Evolutionary conservation across 257 asterid genomes (phyloP).

Genomic region (Nicotiana benthamiana): DNA sequence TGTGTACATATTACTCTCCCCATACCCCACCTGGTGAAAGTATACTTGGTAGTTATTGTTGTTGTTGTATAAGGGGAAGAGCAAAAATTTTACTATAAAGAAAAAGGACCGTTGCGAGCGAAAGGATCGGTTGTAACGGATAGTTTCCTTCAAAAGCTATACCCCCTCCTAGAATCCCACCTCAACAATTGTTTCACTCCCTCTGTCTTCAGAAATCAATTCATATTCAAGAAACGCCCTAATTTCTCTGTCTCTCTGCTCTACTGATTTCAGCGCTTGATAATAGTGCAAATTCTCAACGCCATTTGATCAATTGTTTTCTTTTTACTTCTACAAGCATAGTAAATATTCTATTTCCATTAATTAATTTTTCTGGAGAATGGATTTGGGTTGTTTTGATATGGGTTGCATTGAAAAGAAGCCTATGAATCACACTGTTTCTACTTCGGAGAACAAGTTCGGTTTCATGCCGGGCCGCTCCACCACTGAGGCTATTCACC

Average conservation of each 20-base stretch:
- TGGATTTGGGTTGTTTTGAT: conserved; percentile 89
- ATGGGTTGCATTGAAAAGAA: conserved; percentile 71
- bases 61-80: neutral
- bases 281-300: neutral
- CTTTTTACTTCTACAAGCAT: neutral
- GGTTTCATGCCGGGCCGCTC: too few species aligned
- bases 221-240: conserved; percentile 13
- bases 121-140: conserved; percentile 46
- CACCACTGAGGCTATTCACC: too few species aligned
- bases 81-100: neutral
- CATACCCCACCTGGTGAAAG: too few species aligned
- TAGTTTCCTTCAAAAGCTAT: conserved; percentile 25
- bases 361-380: conserved; percentile 11
- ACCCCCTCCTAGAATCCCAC: neutral
- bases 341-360: neutral
- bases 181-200: conserved; percentile 10
- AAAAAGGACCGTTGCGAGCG: conserved; percentile 45
- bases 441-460: conserved; percentile 29
- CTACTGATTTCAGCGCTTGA: neutral
- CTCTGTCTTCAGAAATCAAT: neutral
- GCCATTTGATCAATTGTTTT: neutral
- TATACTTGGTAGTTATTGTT: too few species aligned
- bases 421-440: conserved; percentile 8
- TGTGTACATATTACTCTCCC: too few species aligned
- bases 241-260: neutral